Conservation (phyloP, 2,329 filamentous ascomycete genomes). For the Clonostachys sp. region DNA sequence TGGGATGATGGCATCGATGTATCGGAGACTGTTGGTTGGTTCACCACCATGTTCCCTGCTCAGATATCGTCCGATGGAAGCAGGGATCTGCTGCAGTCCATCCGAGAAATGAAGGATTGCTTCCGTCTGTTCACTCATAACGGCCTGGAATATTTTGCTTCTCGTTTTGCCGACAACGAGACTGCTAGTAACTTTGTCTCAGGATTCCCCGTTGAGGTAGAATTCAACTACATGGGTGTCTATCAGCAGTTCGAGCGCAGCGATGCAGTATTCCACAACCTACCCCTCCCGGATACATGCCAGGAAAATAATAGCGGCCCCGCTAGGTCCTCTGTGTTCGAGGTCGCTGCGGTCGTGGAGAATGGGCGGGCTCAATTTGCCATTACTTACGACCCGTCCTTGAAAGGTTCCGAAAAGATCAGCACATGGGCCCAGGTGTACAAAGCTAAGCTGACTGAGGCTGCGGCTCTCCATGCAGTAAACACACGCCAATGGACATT, state of each 20-base stretch:
- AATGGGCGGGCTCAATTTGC: background rate
- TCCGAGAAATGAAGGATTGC: background rate
- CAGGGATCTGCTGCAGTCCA: background rate
- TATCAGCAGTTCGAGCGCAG: slow-evolving; percentile 35
- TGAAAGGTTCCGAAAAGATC: too few relatives aligned
- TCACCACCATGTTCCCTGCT: slow-evolving; percentile 18
- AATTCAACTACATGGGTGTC: slow-evolving; percentile 38
- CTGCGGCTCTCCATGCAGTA: too few relatives aligned
- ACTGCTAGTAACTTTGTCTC: background rate
- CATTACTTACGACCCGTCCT: too few relatives aligned
- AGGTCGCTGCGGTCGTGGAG: background rate
- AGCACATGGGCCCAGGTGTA: too few relatives aligned
- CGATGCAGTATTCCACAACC: slow-evolving; percentile 7
- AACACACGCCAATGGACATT: background rate
- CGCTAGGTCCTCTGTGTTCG: background rate
- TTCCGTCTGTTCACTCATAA: background rate
- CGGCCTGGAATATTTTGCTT: background rate
- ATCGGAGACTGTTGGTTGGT: slow-evolving; percentile 24
- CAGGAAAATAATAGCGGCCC: background rate
- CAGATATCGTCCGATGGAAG: background rate
- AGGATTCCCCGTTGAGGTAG: slow-evolving; percentile 27
- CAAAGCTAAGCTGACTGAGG: too few relatives aligned
- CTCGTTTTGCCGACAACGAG: background rate
- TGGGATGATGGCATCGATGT: slow-evolving; percentile 15
- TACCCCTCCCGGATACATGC: background rate